These are phyloP conservation scores for Cordyceps javanica DNA, from an alignment of 2,329 filamentous ascomycete genomes.

Conservation along the genomic window DNA sequence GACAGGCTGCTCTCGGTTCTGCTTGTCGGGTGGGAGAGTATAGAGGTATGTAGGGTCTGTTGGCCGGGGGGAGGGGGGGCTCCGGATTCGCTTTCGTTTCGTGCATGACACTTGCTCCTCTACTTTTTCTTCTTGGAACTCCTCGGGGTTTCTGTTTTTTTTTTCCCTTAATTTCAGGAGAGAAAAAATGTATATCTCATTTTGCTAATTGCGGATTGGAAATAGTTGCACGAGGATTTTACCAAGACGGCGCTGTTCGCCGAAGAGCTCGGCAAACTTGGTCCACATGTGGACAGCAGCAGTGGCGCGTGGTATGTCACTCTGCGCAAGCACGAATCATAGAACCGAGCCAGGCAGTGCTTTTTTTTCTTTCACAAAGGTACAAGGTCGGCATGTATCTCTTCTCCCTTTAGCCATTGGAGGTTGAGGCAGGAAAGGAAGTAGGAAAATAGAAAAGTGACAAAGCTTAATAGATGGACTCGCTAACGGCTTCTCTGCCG, in stretches of 20 bases:
- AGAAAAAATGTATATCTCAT: too few species aligned
- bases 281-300: neutral
- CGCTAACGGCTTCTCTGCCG: neutral
- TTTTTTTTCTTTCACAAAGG: neutral
- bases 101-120: neutral
- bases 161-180: too few species aligned
- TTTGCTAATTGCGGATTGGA: neutral
- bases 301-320: constrained; percentile 7
- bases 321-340: neutral
- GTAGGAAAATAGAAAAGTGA: neutral
- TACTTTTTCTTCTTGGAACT: neutral
- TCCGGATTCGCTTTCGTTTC: neutral
- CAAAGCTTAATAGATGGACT: neutral
- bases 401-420: neutral
- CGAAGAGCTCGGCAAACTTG: constrained; percentile 1
- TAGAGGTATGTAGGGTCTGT: neutral
- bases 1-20: neutral
- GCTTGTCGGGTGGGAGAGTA: constrained; percentile 10
- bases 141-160: neutral
- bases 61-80: too few species aligned
- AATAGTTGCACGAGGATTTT: constrained; percentile 1
- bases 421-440: too few species aligned
- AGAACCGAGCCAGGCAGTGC: neutral
- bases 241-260: neutral
- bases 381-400: neutral